Evolutionary conservation across 2,329 filamentous ascomycete species (phyloP), one percentile per base, ranked within the genome.

Genomic region (Thelonectria blattea): DNA sequence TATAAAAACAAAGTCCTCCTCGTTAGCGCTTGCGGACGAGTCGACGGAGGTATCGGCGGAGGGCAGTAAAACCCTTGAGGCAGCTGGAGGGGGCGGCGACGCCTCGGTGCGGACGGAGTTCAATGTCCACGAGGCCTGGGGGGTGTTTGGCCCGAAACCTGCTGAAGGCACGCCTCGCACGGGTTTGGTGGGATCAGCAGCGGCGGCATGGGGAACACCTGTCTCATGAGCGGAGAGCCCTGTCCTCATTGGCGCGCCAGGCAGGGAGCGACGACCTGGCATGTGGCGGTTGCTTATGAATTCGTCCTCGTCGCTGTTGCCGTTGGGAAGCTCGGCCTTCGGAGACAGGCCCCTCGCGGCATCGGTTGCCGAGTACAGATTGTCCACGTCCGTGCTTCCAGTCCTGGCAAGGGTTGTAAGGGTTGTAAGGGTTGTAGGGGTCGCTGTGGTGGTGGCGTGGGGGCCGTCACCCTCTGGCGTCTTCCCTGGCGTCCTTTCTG

Each of bases 161-260:
- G 53, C 24, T 41, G 57, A 55, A 52, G 52, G 39, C 32, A 24
- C 22, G 22, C 22, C 22, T 24, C 3, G 22, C 22, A 7, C 45
- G 42, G 45, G 50, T 52, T 58, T 62, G 63, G 61, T 59, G 12
- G 39, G 39, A 46, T 43, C 45, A 20, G 32, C 53, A 46, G 27
- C 45, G 17, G 20, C 53, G 17, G 20, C 53, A 49, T 64, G 64
- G 62, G 60, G 48, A 63, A 63, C 32, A 53, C 49, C 39, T 51
- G 61, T 64, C 68, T 61, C 67, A 69, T 68, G 68, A 62, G 64
- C 52, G 49, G 39, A 56, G 49, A 53, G 17, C 12, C 17, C 53
- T 39, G 42, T 49, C 46, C 51, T 69, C 63, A 70, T 70, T 71
- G 68, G 68, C 53, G 68, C 67, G 68, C 68, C 59, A 70, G 64